Base-by-base conservation (phyloP, 2,329 filamentous ascomycete species). In the Emmonsiellopsis sp. region DNA sequence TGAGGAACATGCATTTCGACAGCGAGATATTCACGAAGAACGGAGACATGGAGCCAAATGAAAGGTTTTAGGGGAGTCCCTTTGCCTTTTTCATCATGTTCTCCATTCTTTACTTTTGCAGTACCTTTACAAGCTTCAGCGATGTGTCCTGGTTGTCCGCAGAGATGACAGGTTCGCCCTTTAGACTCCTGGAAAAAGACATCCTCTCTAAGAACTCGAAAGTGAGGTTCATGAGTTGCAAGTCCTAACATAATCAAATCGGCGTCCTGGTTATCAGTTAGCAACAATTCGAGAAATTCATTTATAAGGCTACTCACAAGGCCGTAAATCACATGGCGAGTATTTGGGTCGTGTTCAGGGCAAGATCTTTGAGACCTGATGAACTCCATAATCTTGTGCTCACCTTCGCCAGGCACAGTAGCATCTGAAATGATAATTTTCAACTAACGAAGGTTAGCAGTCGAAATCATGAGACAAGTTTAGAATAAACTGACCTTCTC, bases 301-400 rank as follows among this genome's bases (percentile, higher is more conserved):
- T 30, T 5, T 20, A 32, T 16, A 6, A 13, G 35, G 7, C 35
- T 54, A 63, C 70, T 49, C 63, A 72, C 70, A 61, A 98, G 79
- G 49, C 93, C 93, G 67, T 98, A 98, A 58, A 98, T 96, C 63
- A 98, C 94, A 73, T 98, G 93, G 57, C 88, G 87, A 20, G 93
- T 97, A 69, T 98, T 97, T 26, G 93, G 93, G 65, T 98, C 86
- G 70, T 98, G 90, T 59, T 94, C 86, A 5, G 91, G 86, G 51
- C 89, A 93, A 49, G 87, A 83, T 64, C 93, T 84, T 71, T 98
- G 94, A 38, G 92, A 95, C 64, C 93, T 85, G 60, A 98, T 83
- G 69, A 97, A 98, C 62, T 93, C 85, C 93, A 98, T 98, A 66
- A 98, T 97, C 73, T 98, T 98, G 72, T 98, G 93, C 74, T 98